Base-by-base conservation (phyloP, 352 stramenopile genomes). In the Phytopythium montanum region DNA sequence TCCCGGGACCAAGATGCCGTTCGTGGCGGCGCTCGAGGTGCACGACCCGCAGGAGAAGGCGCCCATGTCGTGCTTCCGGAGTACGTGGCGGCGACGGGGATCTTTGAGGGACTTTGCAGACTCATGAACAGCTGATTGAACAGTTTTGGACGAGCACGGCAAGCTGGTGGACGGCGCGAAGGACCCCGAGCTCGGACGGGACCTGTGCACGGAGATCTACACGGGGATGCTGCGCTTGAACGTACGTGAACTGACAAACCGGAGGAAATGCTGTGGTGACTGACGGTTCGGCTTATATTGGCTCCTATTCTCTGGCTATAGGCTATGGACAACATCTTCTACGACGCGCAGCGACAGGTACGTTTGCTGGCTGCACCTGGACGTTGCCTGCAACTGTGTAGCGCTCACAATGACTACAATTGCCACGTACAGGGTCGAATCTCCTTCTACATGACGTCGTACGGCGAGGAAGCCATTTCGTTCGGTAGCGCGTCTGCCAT, bases 261-360 rank as follows among this genome's bases (percentile, higher is more conserved):
- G 16, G 21, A 25, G 41, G 3, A 57, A 45, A 12, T 16, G 10
- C 9, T 25, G 16, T 25, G 39, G 16, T 42, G 29, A 41, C 7
- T 42, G 29, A 41, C 7, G 6, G 12, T 26, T 13, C 16, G 14
- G 45, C 25, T 52, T 6, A 52, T 21, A 1, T 38, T 38, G 33
- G 1, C 14, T 49, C n/a, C 46, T 52, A 6, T n/a, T 49, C 26
- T 19, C 12, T 19, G 65, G n/a, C 62, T 13, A 59, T n/a, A 98
- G 73, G 85, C 88, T 34, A 99, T 99, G 95, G 97, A 99, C 79
- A 94, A 94, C 56, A 92, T 99, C 56, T 89, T 99, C 56, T 98
- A 98, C 72, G 90, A 97, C 62, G 94, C 95, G 3, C 97, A 99
- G 70, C 85, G 97, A 45, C 97, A 99, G 66, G 70, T 79, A 55